phyloP scores from a whole-genome alignment of 2,329 filamentous ascomycete species.

The Aspergillus bombycis region DNA sequence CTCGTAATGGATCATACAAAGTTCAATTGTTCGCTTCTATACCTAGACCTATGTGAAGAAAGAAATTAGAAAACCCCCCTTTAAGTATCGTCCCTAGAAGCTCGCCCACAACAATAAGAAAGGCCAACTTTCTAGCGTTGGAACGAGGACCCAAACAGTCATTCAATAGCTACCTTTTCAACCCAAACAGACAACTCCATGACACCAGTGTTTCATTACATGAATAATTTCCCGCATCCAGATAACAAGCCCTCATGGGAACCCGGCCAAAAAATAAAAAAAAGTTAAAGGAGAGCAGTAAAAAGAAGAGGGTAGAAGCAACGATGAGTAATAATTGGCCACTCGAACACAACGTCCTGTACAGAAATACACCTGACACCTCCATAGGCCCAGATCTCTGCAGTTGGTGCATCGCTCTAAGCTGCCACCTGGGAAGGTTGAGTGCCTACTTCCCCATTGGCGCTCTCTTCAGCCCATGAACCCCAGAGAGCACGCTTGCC shows the following conservation, averaged over 20 bases:
- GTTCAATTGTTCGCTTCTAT: constrained; percentile 5
- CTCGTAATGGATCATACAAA: background rate
- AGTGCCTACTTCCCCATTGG: constrained; percentile 50
- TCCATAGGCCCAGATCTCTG: background rate
- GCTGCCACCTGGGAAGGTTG: constrained; percentile 34
- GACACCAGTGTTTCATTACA: constrained; percentile 18
- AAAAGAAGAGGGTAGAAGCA: background rate
- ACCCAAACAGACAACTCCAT: constrained; percentile 6
- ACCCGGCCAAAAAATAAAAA: constrained; percentile 2
- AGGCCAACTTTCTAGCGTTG: background rate
- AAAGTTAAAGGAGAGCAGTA: background rate
- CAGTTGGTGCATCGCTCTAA: constrained; percentile 7
- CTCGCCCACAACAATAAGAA: background rate
- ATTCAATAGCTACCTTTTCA: constrained; percentile 16
- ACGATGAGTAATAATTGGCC: background rate
- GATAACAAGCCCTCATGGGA: constrained; percentile 1
- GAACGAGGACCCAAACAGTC: background rate
- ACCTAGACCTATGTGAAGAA: background rate
- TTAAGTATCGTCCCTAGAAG: background rate
- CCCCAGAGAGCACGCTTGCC: constrained; percentile 97
- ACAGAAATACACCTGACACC: constrained; percentile 3
- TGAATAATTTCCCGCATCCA: constrained; percentile 9
- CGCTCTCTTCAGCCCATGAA: constrained; percentile 79
- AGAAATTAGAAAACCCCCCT: background rate
- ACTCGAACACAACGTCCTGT: background rate